Evolutionary conservation across 1,284 basidiomycete genomes (phyloP).

Genomic region (Vanrija sp.): DNA sequence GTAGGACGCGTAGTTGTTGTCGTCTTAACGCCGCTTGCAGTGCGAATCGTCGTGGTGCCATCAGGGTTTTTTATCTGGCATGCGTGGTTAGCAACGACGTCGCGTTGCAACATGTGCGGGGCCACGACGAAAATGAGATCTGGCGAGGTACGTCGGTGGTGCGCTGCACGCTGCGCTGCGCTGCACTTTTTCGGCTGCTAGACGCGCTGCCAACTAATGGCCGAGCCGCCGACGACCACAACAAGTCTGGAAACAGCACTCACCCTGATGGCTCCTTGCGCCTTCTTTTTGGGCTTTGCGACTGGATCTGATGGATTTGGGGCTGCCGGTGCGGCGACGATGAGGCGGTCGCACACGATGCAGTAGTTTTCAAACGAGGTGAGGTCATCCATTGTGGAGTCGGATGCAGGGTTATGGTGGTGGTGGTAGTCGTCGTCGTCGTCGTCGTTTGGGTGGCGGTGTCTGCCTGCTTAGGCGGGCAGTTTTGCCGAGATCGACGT

Average conservation of each 20-base stretch:
- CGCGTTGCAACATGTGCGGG: too few species aligned
- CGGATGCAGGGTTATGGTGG: neutral
- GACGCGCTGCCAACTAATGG: neutral
- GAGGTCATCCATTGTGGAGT: conserved; percentile 14
- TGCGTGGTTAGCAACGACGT: neutral
- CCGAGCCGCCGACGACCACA: neutral
- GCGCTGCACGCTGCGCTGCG: too few species aligned
- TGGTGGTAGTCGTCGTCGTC: neutral
- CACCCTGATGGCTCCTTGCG: conserved; percentile 39
- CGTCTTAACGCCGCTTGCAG: conserved; percentile 37
- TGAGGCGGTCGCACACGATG: conserved; percentile 42
- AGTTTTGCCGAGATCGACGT: too few species aligned
- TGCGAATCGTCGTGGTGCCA: conserved; percentile 41
- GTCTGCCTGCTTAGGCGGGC: neutral
- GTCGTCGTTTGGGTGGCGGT: too few species aligned
- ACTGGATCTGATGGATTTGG: conserved; percentile 7
- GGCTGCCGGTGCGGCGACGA: conserved; percentile 23
- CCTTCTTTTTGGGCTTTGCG: conserved; percentile 26
- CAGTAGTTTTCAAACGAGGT: conserved; percentile 38
- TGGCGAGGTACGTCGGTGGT: too few species aligned
- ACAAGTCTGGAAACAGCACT: conserved; percentile 10
- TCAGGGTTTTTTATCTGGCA: conserved; percentile 43
- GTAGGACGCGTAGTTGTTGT: conserved; percentile 14
- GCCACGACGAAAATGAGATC: too few species aligned
- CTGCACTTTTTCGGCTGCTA: too few species aligned